Conservation (phyloP, 306 rosid genomes). For the Cucumis sativus region Cucumber_9930_V3 NC_026659.2:17922501-17923000, state of each 20-base stretch:
- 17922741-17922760: too few species aligned
- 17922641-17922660: not conserved
- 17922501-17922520: not conserved
- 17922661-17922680: not conserved
- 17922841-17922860: constrained; percentile 34
- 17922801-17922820: not conserved
- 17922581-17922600: not conserved
- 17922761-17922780: not conserved
- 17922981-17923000: constrained; percentile 59
- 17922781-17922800: not conserved
- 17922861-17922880: constrained; percentile 39
- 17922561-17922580: not conserved
- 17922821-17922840: constrained; percentile 31
- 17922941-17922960: constrained; percentile 15
- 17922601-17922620: not conserved
- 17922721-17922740: not conserved
- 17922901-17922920: constrained; percentile 55
- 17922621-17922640: not conserved
- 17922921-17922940: constrained; percentile 26
- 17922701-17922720: not conserved
- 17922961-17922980: constrained; percentile 43
- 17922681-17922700: not conserved
- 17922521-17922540: not conserved
- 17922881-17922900: constrained; percentile 29
- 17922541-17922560: not conserved